Conservation (phyloP, 257 asterid genomes). For the Nicotiana knightiana region DNA sequence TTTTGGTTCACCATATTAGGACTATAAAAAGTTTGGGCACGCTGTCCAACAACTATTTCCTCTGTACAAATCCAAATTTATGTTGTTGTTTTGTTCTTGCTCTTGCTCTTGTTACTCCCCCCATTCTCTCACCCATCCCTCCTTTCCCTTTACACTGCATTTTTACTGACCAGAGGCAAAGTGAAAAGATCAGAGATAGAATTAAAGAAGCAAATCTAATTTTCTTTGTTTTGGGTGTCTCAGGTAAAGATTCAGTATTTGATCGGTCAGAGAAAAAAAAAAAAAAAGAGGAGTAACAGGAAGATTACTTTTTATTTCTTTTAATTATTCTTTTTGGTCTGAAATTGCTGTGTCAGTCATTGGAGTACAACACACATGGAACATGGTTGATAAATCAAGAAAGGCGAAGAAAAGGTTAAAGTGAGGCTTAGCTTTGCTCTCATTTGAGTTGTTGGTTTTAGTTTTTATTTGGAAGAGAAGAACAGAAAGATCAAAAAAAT, state of each 20-base stretch:
- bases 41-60: constrained; percentile 45
- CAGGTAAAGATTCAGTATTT: not conserved
- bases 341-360: constrained; percentile 6
- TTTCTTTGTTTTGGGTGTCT: not conserved
- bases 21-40: constrained; percentile 33
- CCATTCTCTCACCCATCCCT: constrained; percentile 3
- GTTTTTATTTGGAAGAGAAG: not conserved
- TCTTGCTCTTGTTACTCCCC: not conserved
- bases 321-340: constrained; percentile 1
- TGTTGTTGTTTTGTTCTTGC: constrained; percentile 19
- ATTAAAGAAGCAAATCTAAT: not conserved
- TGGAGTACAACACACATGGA: constrained; percentile 12
- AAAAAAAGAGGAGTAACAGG: not conserved
- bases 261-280: not conserved
- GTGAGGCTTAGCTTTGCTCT: not conserved
- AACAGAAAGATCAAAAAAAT: constrained; percentile 26
- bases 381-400: constrained; percentile 8
- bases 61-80: constrained; percentile 16
- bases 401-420: not conserved
- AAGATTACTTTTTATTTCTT: not conserved
- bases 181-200: not conserved
- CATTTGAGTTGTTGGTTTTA: not conserved
- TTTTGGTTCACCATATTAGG: constrained; percentile 9
- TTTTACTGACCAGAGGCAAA: not conserved
- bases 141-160: not conserved